phyloP scores from a whole-genome alignment of 768 basidiomycete genomes.

The Mycena polygramma region DNA sequence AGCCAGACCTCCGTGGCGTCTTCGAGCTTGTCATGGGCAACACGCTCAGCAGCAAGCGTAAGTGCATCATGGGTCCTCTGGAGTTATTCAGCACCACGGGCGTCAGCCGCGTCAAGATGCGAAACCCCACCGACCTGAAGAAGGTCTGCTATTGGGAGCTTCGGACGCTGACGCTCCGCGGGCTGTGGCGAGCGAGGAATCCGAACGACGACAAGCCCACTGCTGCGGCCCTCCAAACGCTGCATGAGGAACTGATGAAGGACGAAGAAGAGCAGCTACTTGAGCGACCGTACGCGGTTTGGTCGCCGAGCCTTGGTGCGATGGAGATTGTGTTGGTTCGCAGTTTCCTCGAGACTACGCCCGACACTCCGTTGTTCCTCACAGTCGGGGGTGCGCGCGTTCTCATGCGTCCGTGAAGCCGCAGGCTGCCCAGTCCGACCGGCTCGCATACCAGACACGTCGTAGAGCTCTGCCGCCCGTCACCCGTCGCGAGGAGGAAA shows the following conservation, averaged over 20 bases:
- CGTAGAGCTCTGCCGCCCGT: no score
- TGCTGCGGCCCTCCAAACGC: neutral
- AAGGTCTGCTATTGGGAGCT: slow-evolving; percentile 1
- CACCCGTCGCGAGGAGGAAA: no score
- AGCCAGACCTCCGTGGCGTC: slow-evolving; percentile 19
- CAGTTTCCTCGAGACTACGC: slow-evolving; percentile 19
- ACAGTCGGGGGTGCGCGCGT: slow-evolving; percentile 31
- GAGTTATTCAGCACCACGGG: neutral
- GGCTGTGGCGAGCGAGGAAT: slow-evolving; percentile 18
- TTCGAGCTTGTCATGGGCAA: slow-evolving; percentile 26
- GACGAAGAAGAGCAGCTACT: slow-evolving; percentile 17
- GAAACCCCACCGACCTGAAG: neutral
- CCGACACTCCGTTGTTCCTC: slow-evolving; percentile 3
- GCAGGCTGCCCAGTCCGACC: no score
- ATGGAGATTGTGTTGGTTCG: slow-evolving; percentile 22
- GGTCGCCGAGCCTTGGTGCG: slow-evolving; percentile 14
- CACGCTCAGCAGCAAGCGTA: neutral
- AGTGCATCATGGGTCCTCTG: neutral
- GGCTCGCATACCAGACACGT: no score
- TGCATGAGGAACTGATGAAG: slow-evolving; percentile 9
- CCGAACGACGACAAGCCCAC: slow-evolving; percentile 21
- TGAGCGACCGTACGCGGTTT: neutral
- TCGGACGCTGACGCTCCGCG: slow-evolving; percentile 19
- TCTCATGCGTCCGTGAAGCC: neutral
- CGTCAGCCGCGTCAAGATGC: neutral